phyloP scores from a whole-genome alignment of 2,329 filamentous ascomycete species.

The Fusarium vanettenii region DNA sequence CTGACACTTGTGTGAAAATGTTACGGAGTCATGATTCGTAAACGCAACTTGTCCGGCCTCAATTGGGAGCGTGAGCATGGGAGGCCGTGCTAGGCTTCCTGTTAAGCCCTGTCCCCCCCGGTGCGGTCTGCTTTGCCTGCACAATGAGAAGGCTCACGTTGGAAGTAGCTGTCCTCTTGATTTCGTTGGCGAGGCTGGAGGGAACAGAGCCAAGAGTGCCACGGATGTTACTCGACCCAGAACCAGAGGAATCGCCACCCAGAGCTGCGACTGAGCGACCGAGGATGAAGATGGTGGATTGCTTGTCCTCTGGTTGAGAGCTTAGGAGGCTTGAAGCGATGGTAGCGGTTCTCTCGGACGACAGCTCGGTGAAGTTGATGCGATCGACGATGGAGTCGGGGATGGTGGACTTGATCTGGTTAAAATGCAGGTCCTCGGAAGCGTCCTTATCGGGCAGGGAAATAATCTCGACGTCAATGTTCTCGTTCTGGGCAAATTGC shows the following conservation, averaged over 20 bases:
- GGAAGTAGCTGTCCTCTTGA: background rate
- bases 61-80: background rate
- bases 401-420: constrained; percentile 9
- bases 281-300: constrained; percentile 13
- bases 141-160: constrained; percentile 15
- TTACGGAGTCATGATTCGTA: background rate
- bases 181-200: constrained; percentile 6
- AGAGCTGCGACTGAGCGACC: constrained; percentile 5
- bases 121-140: constrained; percentile 4
- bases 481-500: constrained; percentile 78
- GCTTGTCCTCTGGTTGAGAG: constrained; percentile 3
- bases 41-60: background rate
- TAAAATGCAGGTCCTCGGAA: constrained; percentile 4
- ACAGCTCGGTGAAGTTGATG: constrained; percentile 21
- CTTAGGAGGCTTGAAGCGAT: constrained; percentile 2
- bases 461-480: constrained; percentile 10
- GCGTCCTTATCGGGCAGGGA: constrained; percentile 4
- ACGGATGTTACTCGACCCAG: background rate
- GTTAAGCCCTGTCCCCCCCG: background rate
- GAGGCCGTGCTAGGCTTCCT: constrained; percentile 8
- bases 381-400: background rate
- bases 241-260: background rate
- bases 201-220: constrained; percentile 10
- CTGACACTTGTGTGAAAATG: no score
- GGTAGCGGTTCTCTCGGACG: constrained; percentile 15